Conservation (phyloP, 441 rosid species). For the Adansonia gregorii region DNA sequence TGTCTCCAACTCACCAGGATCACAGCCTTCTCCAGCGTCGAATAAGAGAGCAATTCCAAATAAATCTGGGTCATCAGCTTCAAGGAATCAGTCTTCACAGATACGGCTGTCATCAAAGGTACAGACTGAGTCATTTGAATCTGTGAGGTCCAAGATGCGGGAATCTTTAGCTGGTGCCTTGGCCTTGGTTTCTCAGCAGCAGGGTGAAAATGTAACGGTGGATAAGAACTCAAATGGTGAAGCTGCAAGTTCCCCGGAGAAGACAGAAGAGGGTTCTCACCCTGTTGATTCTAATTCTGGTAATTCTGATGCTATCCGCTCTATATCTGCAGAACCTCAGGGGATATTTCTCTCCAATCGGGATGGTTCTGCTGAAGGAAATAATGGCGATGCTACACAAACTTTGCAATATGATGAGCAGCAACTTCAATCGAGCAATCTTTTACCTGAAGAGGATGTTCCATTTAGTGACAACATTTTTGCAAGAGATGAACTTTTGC, state of each 20-base stretch:
- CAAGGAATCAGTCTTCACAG: constrained; percentile 48
- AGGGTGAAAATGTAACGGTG: constrained; percentile 37
- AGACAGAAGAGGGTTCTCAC: constrained; percentile 37
- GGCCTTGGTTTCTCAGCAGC: constrained; percentile 60
- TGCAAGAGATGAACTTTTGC: constrained; percentile 89
- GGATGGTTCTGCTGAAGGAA: constrained; percentile 31
- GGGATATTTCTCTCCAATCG: constrained; percentile 31
- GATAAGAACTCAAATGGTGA: constrained; percentile 45
- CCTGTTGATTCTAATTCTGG: constrained; percentile 32
- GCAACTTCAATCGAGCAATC: constrained; percentile 47
- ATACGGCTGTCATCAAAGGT: constrained; percentile 44
- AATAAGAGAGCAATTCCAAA: constrained; percentile 48
- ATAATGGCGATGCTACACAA: constrained; percentile 31
- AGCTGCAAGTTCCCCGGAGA: constrained; percentile 29
- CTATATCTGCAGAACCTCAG: constrained; percentile 32
- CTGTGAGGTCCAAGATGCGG: constrained; percentile 90
- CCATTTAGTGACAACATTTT: constrained; percentile 71
- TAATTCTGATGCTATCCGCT: constrained; percentile 28
- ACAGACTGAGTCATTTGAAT: constrained; percentile 53
- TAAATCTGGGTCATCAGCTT: constrained; percentile 43
- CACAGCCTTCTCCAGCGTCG: constrained; percentile 45
- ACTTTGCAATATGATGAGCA: constrained; percentile 36
- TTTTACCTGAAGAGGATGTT: constrained; percentile 60
- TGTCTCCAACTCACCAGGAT: constrained; percentile 35
- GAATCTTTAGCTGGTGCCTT: constrained; percentile 80